Base-by-base conservation (phyloP, 2,329 filamentous ascomycete genomes). In the Colletotrichum musicola region DNA sequence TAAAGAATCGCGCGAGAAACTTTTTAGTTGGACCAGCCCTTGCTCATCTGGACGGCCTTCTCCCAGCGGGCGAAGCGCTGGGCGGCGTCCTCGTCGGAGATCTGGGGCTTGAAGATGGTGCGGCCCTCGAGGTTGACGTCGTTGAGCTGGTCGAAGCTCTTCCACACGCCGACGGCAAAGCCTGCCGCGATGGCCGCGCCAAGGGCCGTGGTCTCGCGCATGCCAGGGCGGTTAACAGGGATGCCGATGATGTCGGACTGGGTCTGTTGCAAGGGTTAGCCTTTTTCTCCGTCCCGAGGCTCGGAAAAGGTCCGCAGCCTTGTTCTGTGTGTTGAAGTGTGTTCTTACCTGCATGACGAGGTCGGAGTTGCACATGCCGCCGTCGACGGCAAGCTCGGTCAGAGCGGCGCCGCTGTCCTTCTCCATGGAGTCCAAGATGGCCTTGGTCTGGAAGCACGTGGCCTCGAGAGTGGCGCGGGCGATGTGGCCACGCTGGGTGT, bases 161-260 rank as follows among this genome's bases (percentile, higher is more conserved):
- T 89, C 92, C 92, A 95, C 12, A 94, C 85, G 55, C 86, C 89
- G 6, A 91, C 88, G 4, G 92, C 93, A 72, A 95, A 89, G n/a
- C 91, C 93, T 22, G 93, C 93, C 6, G 93, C 93, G 70, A 95
- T 94, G 50, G 93, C 93, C 35, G 93, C 92, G 38, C 93, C 93
- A 4, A 95, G 85, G 1, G 93, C 91, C 4, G 93, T 96, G 3
- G 93, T 95, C 81, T 96, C 93, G 71, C 92, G 89, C 93, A 96
- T 95, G 62, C 88, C 86, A 4, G 93, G 93, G 46, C 93, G 88
- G 77, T 92, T 88, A 71, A 95, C 90, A 50, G 92, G 91, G 72
- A 95, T 94, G 61, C 90, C 89, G 73, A 93, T 93, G 53, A 95
- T 87, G 80, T 95, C 90, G 72, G 93, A 88, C 85, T 96, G 93